Evolutionary conservation across 176 grass and related monocot genomes (phyloP), one percentile per base, ranked within the genome.

Genomic region (Oryza brachyantha): DNA sequence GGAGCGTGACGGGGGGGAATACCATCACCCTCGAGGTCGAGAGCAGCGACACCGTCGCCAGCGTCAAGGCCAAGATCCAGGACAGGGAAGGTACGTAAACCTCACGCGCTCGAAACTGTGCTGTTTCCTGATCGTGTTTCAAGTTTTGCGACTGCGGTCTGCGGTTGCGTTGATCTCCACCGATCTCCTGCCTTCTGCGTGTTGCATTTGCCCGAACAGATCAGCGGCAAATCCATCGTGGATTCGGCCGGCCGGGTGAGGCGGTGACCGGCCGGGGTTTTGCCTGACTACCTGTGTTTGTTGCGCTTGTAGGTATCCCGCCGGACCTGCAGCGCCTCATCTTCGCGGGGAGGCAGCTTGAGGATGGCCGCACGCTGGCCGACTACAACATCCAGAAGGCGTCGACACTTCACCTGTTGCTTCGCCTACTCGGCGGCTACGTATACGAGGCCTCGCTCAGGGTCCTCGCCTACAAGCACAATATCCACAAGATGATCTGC

Each of bases 1-100:
- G n/a, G n/a, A n/a, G n/a, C n/a, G n/a, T n/a, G n/a, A n/a, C n/a
- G n/a, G n/a, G n/a, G n/a, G n/a, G 85, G 77, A 85, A 85, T 73
- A 92, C 89, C 60, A 79, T 79, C 82, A 92, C 83, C 12, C 89
- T 91, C 76, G 91, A 87, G 68, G 88, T 74, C 12, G 85, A 88
- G 88, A 82, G 86, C 83, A 88, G 83, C 86, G 92, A 94, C 80
- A 85, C 93, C 73, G 62, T 91, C 77, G 86, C 72, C 60, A 77
- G 35, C 77, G 86, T 95, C 81, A 92, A 90, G 81, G 74, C 81
- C 21, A 89, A 90, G 93, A 87, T 95, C 74, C 93, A 92, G 70
- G 89, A 69, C 72, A 81, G 81, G 62, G 84, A 86, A 81, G 84
- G 84, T 86, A 45, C 11, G 0, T 4, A 4, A 2, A 32, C n/a